Percentiles rank a stretch among this genome's conserved stretches.
phyloP scores from a whole-genome alignment of 441 rosid genomes.

The Omphalea diandra region DNA sequence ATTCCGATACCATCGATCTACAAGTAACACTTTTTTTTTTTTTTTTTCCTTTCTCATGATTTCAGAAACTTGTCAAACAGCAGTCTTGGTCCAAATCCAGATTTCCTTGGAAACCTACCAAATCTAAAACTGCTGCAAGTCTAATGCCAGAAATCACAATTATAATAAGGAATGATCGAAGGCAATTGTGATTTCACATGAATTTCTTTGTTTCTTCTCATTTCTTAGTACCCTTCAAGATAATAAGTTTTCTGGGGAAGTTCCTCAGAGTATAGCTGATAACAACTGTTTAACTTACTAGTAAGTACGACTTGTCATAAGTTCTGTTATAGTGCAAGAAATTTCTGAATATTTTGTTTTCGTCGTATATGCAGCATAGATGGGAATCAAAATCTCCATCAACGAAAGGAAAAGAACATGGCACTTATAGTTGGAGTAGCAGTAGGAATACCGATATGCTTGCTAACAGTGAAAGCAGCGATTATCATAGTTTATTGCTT shows the following conservation, averaged over 20 bases:
- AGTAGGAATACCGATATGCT: background rate
- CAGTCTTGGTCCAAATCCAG: constrained; percentile 7
- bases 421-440: constrained; percentile 6
- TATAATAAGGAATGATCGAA: background rate
- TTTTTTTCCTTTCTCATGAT: background rate
- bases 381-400: constrained; percentile 3
- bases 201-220: background rate
- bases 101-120: constrained; percentile 15
- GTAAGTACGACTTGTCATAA: background rate
- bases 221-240: constrained; percentile 7
- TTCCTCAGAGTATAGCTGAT: background rate
- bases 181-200: background rate
- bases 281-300: background rate
- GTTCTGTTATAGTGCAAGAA: background rate
- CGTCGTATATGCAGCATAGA: background rate
- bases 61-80: constrained; percentile 8
- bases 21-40: no score
- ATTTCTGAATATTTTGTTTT: background rate
- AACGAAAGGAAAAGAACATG: background rate
- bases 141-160: background rate
- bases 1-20: no score
- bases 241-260: constrained; percentile 7
- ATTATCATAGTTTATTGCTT: background rate
- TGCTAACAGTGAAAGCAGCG: background rate
- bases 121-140: constrained; percentile 1